Evolutionary conservation across 108 stramenopile genomes (phyloP).

Genomic region (Fragilaria radians): DNA sequence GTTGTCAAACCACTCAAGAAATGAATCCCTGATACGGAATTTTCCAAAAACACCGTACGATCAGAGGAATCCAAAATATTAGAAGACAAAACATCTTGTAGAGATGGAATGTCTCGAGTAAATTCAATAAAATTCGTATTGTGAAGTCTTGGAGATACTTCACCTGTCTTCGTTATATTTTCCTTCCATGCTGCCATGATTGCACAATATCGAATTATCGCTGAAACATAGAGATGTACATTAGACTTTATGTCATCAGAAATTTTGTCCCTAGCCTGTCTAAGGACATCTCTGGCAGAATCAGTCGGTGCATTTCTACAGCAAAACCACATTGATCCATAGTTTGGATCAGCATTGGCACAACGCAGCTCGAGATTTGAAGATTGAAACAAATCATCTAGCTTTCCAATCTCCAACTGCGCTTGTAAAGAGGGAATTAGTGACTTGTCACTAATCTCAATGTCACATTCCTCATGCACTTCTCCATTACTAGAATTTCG

Average conservation of each 20-base stretch:
- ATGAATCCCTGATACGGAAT: slow-evolving; percentile 28
- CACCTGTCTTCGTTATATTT: too few relatives aligned
- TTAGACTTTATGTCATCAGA: slow-evolving; percentile 35
- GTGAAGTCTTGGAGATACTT: too few relatives aligned
- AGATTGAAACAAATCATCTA: slow-evolving; percentile 45
- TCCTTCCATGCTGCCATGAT: slow-evolving; percentile 30
- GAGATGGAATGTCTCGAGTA: too few relatives aligned
- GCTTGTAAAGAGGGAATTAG: slow-evolving; percentile 7
- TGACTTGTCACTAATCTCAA: not conserved
- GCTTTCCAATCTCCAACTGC: slow-evolving; percentile 28
- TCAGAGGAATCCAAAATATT: slow-evolving; percentile 6
- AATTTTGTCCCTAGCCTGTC: slow-evolving; percentile 51
- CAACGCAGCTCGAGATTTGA: slow-evolving; percentile 69
- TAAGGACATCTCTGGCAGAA: slow-evolving; percentile 63
- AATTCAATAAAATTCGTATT: too few relatives aligned
- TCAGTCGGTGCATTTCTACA: slow-evolving; percentile 79
- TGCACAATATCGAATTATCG: slow-evolving; percentile 55
- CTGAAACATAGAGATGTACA: slow-evolving; percentile 57
- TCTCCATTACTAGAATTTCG: not conserved
- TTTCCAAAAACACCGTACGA: slow-evolving; percentile 34
- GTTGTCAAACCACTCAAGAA: slow-evolving; percentile 58
- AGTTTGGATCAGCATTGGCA: slow-evolving; percentile 97
- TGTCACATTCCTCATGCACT: not conserved
- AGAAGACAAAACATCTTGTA: slow-evolving; percentile 28
- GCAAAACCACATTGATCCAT: slow-evolving; percentile 92